Base-by-base conservation (phyloP, 2,329 filamentous ascomycete species). In the Ramularia endophylla region DNA sequence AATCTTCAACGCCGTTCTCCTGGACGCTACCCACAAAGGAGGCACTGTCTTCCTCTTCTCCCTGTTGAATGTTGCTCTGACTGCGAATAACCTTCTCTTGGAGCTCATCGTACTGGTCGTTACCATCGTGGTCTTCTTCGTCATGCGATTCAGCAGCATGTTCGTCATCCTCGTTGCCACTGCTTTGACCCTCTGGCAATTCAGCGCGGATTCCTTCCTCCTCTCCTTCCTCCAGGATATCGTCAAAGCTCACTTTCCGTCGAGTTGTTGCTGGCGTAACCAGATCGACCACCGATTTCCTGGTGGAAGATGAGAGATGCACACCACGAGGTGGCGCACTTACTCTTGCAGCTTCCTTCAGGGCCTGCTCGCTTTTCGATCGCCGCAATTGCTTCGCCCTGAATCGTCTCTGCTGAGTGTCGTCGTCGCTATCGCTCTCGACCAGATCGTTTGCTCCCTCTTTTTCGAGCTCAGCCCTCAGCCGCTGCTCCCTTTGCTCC, bases 31-130 rank as follows among this genome's bases (percentile, higher is more conserved):
- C 46, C 15, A 39, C 36, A 6, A 34, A 38, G 8, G 40, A 44
- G 19, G 12, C 36, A 34, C 43, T 15, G 8, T 46, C 46, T 19
- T 55, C 54, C 16, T 49, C 50, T 11, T 52, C 49, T 1, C 51
- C 46, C 3, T 41, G 29, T 7, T 53, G 44, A 27, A n/a, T n/a
- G n/a, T 56, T 40, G 11, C 45, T 40, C 43, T 63, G 58, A 46
- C 61, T 63, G 15, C 52, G 48, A 29, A 61, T 40, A 16, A 63
- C 53, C n/a, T 51, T 55, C 40, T 63, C 55, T n/a, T 44, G 47
- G 27, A 60, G 52, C 42, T 64, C 60, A 40, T 64, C 59, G 36
- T 64, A 64, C 33, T 66, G 64, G 39, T 69, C n/a, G n/a, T n/a
- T n/a, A n/a, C n/a, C 65, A 35, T 56, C 52, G 30, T 53, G 45